phyloP scores from a whole-genome alignment of 2,329 filamentous ascomycete species.

The Clonostachys sp. region DNA sequence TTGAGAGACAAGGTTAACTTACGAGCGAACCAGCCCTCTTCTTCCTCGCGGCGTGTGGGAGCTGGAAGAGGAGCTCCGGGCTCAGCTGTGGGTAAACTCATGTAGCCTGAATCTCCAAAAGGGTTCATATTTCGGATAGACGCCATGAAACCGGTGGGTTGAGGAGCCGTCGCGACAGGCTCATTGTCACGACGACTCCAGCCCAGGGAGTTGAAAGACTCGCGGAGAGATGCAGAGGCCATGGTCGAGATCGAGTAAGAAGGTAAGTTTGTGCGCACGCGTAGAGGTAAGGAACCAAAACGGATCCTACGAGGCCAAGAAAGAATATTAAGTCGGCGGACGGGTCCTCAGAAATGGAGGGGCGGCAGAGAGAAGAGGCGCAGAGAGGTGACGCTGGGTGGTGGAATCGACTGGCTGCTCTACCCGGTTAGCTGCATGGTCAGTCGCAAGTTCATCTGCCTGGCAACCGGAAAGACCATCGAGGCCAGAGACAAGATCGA shows the following conservation, averaged over 20 bases:
- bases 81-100: constrained; percentile 84
- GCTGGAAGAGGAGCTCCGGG: constrained; percentile 83
- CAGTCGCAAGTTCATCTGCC: no score
- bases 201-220: constrained; percentile 90
- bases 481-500: no score
- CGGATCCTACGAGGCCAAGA: no score
- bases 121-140: constrained; percentile 84
- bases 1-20: constrained; percentile 44
- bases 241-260: constrained; percentile 36
- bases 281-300: no score
- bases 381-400: no score
- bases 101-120: constrained; percentile 81
- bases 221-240: constrained; percentile 85
- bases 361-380: no score
- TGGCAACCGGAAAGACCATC: no score
- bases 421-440: no score
- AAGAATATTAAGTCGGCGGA: no score
- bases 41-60: constrained; percentile 80
- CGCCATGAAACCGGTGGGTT: constrained; percentile 70
- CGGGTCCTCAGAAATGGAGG: no score
- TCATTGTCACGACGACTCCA: constrained; percentile 87
- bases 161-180: constrained; percentile 61
- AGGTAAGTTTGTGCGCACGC: no score
- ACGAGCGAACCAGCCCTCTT: constrained; percentile 94
- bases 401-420: no score